A percentile compares a stretch with the other conserved stretches of the same genome.
phyloP scores from a whole-genome alignment of 345 rosid genomes.

The Salix arbutifolia region DNA sequence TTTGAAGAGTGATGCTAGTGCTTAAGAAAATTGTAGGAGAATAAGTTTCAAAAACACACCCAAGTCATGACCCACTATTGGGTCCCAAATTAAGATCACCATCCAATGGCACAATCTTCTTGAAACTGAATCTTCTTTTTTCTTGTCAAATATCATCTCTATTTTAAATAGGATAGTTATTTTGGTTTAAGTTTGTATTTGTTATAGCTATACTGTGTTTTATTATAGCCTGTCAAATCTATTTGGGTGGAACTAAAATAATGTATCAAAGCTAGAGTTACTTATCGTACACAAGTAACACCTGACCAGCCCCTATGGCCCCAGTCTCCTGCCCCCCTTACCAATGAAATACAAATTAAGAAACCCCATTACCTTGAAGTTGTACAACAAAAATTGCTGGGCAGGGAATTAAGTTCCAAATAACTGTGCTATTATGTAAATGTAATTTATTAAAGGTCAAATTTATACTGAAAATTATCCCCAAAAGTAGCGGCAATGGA shows the following conservation, averaged over 20 bases:
- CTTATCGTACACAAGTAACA: background rate
- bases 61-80: background rate
- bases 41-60: background rate
- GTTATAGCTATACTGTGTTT: background rate
- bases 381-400: background rate
- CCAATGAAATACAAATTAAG: background rate
- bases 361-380: background rate
- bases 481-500: background rate
- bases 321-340: background rate
- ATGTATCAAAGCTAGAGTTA: background rate
- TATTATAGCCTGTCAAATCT: background rate
- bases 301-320: background rate
- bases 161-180: background rate
- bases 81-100: background rate
- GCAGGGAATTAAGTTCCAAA: background rate
- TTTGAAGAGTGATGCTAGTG: background rate
- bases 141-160: background rate
- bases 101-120: background rate
- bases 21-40: background rate
- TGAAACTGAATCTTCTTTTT: background rate
- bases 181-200: background rate
- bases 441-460: background rate
- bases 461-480: background rate
- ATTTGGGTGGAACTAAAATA: background rate
- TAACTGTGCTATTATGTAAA: background rate